A percentile compares a stretch with the other conserved stretches of the same genome.
phyloP scores from a whole-genome alignment of 2,329 filamentous ascomycete species.

The Neofusicoccum cordaticola region DNA sequence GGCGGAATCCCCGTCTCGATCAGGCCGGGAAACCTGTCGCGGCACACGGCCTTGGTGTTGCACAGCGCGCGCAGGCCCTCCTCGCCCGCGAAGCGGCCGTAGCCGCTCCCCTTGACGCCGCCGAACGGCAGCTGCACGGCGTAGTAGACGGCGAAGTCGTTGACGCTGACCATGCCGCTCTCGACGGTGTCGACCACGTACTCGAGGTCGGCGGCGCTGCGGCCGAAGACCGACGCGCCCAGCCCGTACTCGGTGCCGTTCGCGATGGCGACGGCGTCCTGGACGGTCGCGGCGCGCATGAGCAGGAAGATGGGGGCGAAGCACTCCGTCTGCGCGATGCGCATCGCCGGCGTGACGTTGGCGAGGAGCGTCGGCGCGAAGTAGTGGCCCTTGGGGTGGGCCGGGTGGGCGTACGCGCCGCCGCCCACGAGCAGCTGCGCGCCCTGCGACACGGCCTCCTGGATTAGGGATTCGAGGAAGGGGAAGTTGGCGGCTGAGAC shows the following conservation, averaged over 20 bases:
- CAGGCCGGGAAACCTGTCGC: slow-evolving; percentile 62
- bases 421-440: slow-evolving; percentile 82
- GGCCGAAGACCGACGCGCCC: slow-evolving; percentile 82
- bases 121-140: slow-evolving; percentile 94
- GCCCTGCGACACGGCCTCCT: slow-evolving; percentile 72
- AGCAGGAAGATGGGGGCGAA: slow-evolving; percentile 89
- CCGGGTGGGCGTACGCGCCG: slow-evolving; percentile 66
- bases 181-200: slow-evolving; percentile 66
- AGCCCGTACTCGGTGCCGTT: slow-evolving; percentile 85
- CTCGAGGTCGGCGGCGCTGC: slow-evolving; percentile 58
- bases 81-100: slow-evolving; percentile 87
- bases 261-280: slow-evolving; percentile 70
- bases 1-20: slow-evolving; percentile 75
- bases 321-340: slow-evolving; percentile 83
- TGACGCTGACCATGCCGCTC: slow-evolving; percentile 88
- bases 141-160: slow-evolving; percentile 93
- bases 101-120: slow-evolving; percentile 80
- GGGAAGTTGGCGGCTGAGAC: slow-evolving; percentile 76
- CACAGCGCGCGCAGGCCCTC: slow-evolving; percentile 83
- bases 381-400: slow-evolving; percentile 78
- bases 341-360: slow-evolving; percentile 84
- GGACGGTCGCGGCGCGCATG: slow-evolving; percentile 67
- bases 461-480: slow-evolving; percentile 72
- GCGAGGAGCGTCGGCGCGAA: slow-evolving; percentile 86
- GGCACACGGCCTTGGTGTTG: slow-evolving; percentile 83